A percentile compares a stretch with the other conserved stretches of the same genome.
phyloP scores from a whole-genome alignment of 805 yeast species.

The Lipomyces yamanashiensis region DNA sequence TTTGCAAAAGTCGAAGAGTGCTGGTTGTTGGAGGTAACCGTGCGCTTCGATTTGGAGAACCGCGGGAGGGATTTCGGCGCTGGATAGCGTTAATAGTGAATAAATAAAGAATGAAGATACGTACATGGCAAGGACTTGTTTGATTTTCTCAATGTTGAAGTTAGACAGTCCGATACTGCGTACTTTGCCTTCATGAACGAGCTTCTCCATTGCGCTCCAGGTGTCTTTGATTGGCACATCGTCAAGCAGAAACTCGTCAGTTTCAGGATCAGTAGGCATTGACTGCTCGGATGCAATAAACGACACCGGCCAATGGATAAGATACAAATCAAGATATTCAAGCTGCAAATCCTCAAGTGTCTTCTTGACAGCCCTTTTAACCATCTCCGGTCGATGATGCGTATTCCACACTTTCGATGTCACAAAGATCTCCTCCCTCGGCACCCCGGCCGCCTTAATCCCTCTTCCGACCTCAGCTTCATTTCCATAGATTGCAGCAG shows the following conservation, averaged over 20 bases:
- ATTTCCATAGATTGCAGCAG: conserved; percentile 70
- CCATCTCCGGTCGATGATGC: conserved; percentile 48
- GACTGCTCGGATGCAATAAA: conserved; percentile 47
- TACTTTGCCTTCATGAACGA: conserved; percentile 66
- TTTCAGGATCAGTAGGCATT: conserved; percentile 49
- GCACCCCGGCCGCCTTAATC: conserved; percentile 49
- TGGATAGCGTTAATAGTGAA: conserved; percentile 48
- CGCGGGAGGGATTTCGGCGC: conserved; percentile 63
- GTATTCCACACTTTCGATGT: conserved; percentile 66
- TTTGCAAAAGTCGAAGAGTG: conserved; percentile 58
- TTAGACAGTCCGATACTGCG: conserved; percentile 72
- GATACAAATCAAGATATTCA: conserved; percentile 67
- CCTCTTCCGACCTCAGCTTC: conserved; percentile 67
- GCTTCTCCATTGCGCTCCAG: conserved; percentile 62
- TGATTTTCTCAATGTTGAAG: conserved; percentile 58
- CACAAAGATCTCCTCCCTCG: conserved; percentile 61
- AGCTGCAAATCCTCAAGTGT: conserved; percentile 58
- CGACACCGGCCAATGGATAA: conserved; percentile 70
- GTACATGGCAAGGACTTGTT: conserved; percentile 51
- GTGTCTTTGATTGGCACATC: conserved; percentile 62
- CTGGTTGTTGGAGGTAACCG: conserved; percentile 69
- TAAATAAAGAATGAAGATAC: conserved; percentile 51
- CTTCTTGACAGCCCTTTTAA: conserved; percentile 57
- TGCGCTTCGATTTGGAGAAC: conserved; percentile 76
- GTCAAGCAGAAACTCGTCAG: conserved; percentile 49